Evolutionary conservation across 129 eudicot species (phyloP), one percentile per base, ranked within the genome.

Genomic region (carrot (Daucus carota)): DNA sequence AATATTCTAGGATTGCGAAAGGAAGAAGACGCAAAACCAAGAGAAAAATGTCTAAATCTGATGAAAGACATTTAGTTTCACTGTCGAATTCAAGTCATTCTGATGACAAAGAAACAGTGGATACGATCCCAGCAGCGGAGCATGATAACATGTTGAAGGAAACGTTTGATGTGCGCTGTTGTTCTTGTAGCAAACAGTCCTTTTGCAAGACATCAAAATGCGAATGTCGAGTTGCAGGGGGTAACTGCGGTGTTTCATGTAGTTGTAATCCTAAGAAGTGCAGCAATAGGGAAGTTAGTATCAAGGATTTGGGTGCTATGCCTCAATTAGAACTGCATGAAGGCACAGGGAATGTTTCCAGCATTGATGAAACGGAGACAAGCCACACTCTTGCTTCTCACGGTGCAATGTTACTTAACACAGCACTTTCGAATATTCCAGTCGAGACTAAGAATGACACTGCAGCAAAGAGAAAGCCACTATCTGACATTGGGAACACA

Each of bases 401-500:
- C 16, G 97, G 92, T 47, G 97, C 97, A 42, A 75, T 81, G 82
- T 66, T 95, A 36, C 97, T 95, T 72, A 85, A 88, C 57, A 75
- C 85, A 14, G 96, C 92, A 24, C 78, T 95, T 40, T 80, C 87
- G n/a, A 92, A 84, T 76, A 91, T 87, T 78, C 90, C 94, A 3
- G 71, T 29, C 6, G 83, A 78, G 76, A 57, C 71, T 43, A 80
- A 83, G 48, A 85, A 78, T n/a, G 82, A 83, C 5, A 82, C 70
- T 60, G 85, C 50, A 20, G 62, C 76, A 67, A 81, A 57, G 15
- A 57, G 99, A 78, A 95, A 89, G 86, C 95, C 99, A 8, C 82
- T 95, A 33, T 84, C 97, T 1, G 99, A 95, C 81, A 95, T 95
- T 43, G 97, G 97, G 38, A 95, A 95, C 75, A 91, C 84, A 50